These are phyloP conservation scores for Geotrichum candidum DNA, from an alignment of 1,139 yeast species.

Conservation along the genomic window DNA sequence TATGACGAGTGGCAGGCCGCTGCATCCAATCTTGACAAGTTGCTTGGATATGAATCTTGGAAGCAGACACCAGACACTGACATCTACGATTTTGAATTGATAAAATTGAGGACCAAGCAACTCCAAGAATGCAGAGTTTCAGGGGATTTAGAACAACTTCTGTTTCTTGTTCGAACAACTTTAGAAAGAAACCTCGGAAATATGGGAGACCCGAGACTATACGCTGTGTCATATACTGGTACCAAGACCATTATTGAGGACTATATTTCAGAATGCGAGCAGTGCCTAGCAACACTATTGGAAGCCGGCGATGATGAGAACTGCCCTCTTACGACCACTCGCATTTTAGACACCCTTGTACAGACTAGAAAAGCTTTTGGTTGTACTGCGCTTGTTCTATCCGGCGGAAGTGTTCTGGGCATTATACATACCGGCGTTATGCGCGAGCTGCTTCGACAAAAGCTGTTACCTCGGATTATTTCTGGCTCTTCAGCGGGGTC, in stretches of 20 bases:
- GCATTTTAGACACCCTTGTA: constrained; percentile 68
- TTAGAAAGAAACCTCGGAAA: constrained; percentile 85
- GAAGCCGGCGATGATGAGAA: constrained; percentile 19
- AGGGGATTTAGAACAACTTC: constrained; percentile 53
- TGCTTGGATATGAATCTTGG: constrained; percentile 66
- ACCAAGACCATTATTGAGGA: constrained; percentile 80
- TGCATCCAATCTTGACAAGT: constrained; percentile 56
- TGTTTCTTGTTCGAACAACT: constrained; percentile 74
- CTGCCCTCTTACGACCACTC: constrained; percentile 51
- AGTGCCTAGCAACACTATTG: constrained; percentile 49
- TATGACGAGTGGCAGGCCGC: constrained; percentile 67
- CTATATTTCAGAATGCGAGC: constrained; percentile 70
- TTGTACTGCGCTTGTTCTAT: constrained; percentile 80
- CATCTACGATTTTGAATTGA: constrained; percentile 64
- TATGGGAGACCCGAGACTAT: constrained; percentile 76
- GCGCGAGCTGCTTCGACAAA: constrained; percentile 65
- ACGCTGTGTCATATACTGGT: constrained; percentile 75
- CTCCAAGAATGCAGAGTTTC: constrained; percentile 53
- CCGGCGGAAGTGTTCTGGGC: constrained; percentile 96
- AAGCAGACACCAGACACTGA: constrained; percentile 54
- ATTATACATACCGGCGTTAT: constrained; percentile 88
- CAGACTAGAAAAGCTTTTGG: constrained; percentile 92
- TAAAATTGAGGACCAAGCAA: constrained; percentile 50
- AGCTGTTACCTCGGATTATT: constrained; percentile 78
- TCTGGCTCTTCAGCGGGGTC: constrained; percentile 97